phyloP scores from a whole-genome alignment of 495 filamentous ascomycete genomes.

The Aspergillus sparsus region DNA sequence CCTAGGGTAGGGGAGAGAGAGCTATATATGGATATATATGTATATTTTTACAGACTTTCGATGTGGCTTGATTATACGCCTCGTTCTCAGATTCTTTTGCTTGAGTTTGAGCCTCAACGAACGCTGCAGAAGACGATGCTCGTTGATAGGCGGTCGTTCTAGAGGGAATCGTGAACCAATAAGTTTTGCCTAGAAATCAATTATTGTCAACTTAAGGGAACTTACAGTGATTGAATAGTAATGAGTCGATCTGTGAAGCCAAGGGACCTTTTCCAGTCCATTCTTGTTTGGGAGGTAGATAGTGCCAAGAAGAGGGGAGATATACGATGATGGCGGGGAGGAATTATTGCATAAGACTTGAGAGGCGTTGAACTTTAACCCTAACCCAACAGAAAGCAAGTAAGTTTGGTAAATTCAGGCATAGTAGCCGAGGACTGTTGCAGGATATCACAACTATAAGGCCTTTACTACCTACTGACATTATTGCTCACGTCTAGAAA shows the following conservation, averaged over 20 bases:
- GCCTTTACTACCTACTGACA: neutral
- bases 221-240: slow-evolving; percentile 51
- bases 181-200: neutral
- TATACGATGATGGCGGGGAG: neutral
- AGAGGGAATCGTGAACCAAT: slow-evolving; percentile 8
- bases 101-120: slow-evolving; percentile 45
- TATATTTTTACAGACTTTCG: slow-evolving; percentile 34
- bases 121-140: slow-evolving; percentile 37
- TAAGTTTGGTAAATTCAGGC: neutral
- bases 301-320: neutral
- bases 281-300: slow-evolving; percentile 10
- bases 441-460: neutral
- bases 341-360: neutral
- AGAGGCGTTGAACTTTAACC: neutral
- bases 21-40: neutral
- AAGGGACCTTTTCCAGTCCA: slow-evolving; percentile 45
- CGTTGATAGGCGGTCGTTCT: slow-evolving; percentile 52
- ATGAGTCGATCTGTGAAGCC: slow-evolving; percentile 55
- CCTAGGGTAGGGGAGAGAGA: no score
- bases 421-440: neutral
- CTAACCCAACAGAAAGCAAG: neutral
- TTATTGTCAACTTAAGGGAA: neutral
- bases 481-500: neutral
- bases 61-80: slow-evolving; percentile 42
- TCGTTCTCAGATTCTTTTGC: slow-evolving; percentile 43